Evolutionary conservation across 192 early-diverging fungal species (phyloP).

Genomic region (Coemansia brasiliensis): DNA sequence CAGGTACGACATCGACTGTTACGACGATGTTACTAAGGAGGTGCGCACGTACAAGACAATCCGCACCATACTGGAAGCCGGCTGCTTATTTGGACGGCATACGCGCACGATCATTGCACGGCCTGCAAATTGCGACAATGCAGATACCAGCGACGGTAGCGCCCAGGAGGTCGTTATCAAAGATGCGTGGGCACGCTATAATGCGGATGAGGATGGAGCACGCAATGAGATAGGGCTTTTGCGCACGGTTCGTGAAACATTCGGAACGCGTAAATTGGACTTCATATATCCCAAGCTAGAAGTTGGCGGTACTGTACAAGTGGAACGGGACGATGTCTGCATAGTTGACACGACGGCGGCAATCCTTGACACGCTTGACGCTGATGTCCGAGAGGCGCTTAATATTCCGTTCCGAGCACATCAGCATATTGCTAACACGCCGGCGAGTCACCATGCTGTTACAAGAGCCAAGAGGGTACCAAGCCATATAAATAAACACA

Average conservation of each 20-base stretch:
- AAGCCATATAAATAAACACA: too few relatives aligned
- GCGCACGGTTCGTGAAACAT: background rate
- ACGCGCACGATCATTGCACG: too few relatives aligned
- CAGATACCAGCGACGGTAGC: too few relatives aligned
- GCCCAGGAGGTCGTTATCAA: slow-evolving; percentile 15
- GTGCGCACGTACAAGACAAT: too few relatives aligned
- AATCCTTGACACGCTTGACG: background rate
- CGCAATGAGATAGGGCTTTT: slow-evolving; percentile 1
- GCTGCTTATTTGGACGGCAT: too few relatives aligned
- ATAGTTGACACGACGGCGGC: slow-evolving; percentile 8
- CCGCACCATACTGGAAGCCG: too few relatives aligned
- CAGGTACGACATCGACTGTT: too few relatives aligned
- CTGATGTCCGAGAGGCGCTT: background rate
- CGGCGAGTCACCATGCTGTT: slow-evolving; percentile 15
- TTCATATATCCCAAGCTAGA: slow-evolving; percentile 6
- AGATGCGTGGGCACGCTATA: slow-evolving; percentile 12
- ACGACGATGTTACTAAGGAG: too few relatives aligned
- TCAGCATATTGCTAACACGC: slow-evolving; percentile 11
- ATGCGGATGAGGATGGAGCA: background rate
- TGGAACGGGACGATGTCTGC: background rate
- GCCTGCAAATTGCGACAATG: too few relatives aligned
- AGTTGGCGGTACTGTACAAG: slow-evolving; percentile 9
- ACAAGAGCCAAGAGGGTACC: too few relatives aligned
- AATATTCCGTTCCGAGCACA: slow-evolving; percentile 6
- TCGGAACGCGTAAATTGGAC: background rate